These are phyloP conservation scores for Gonium pectorale DNA, from an alignment of 139 green algal species.

Conservation along the genomic window DNA sequence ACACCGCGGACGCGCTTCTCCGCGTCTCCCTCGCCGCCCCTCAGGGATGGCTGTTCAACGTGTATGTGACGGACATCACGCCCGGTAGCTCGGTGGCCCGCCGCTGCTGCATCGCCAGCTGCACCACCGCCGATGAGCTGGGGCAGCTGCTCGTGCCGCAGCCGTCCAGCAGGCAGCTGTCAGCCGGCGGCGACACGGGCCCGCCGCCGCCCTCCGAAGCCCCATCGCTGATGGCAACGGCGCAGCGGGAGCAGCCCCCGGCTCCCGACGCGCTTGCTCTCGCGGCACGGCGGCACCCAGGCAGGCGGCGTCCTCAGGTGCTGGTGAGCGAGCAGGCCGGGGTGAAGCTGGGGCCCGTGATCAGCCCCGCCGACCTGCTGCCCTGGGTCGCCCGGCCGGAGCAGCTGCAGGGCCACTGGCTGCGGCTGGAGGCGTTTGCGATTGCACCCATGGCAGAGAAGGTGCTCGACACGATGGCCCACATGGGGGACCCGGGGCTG, in stretches of 20 bases:
- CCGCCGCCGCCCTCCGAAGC: no score
- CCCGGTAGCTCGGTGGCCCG: neutral
- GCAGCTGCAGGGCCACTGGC: constrained; percentile 43
- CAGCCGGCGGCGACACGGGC: no score
- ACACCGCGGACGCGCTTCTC: no score
- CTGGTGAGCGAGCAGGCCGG: no score
- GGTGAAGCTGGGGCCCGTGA: neutral
- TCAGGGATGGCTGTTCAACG: constrained; percentile 51
- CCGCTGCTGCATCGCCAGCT: constrained; percentile 25
- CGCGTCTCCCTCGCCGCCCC: no score
- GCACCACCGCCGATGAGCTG: constrained; percentile 23
- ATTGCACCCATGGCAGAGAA: constrained; percentile 38
- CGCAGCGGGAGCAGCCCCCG: no score
- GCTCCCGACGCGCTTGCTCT: no score
- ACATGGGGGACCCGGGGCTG: neutral
- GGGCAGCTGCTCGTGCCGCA: constrained; percentile 38
- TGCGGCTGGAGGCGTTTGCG: constrained; percentile 47
- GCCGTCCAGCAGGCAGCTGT: no score
- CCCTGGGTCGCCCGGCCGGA: constrained; percentile 32
- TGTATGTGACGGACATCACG: constrained; percentile 43
- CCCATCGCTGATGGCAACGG: no score
- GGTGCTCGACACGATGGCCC: constrained; percentile 14
- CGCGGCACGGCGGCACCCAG: no score
- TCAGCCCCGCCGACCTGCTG: constrained; percentile 34
- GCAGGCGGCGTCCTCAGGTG: no score